Evolutionary conservation across 2,329 filamentous ascomycete species (phyloP), one percentile per base, ranked within the genome.

Genomic region (Aspergillus niger): DNA sequence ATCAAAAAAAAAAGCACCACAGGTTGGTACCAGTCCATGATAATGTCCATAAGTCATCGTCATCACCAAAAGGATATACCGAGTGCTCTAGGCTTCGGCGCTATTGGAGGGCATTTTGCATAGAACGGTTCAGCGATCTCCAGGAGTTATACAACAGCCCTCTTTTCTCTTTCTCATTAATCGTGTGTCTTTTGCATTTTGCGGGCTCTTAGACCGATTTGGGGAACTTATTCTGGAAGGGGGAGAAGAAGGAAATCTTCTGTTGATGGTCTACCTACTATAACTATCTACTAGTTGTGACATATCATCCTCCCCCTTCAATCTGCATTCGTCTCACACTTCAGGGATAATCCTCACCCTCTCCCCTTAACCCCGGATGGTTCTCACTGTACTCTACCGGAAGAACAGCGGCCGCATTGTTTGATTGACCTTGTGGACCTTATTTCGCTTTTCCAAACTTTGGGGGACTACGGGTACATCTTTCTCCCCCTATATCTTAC

Each of bases 101-200:
- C 43, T 49, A 52, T 63, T 59, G 60, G 61, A 55, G 53, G 58
- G 36, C 28, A 41, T 66, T 62, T 67, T 64, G 65, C 66, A 68
- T 68, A 66, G 64, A 70, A 62, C 59, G 62, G 63, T 60, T 63
- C 52, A 66, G 59, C 61, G 60, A 61, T 60, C 47, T 62, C 47
- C 51, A 39, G 57, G 57, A 55, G 58, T 59, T 62, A 55, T 36
- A 55, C 57, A 53, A 24, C 50, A 47, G 17, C 59, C 43, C 28
- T 61, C 50, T 60, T 61, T 52, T 49, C 47, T 17, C 26, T 50
- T 50, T 57, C 47, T 13, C 11, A 36, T 36, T 36, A 15, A 36
- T 36, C 60, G 28, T 57, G 36, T 48, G 49, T 53, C 32, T 26
- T 36, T 65, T 63, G 58, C 58, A 62, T 59, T 36, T 63, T 43